A percentile compares a stretch with the other conserved stretches of the same genome.
phyloP scores from a whole-genome alignment of 2,329 filamentous ascomycete genomes.

The Cladorrhinum sp. region DNA sequence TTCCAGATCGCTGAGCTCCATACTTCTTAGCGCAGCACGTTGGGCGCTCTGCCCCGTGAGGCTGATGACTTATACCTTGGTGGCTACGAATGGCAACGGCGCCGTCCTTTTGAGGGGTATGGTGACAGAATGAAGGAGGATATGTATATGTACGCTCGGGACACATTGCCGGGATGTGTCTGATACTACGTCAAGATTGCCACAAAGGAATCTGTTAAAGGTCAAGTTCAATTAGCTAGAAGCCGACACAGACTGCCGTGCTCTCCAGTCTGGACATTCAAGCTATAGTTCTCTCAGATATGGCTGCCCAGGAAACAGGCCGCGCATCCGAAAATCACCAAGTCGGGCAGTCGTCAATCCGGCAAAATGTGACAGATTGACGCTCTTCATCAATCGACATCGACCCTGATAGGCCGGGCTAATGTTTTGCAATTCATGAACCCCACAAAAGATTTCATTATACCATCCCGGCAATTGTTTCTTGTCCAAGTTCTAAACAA shows the following conservation, averaged over 20 bases:
- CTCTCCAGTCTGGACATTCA: not conserved
- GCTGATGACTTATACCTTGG: too few relatives aligned
- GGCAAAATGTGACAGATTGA: slow-evolving; percentile 4
- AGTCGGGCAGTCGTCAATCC: not conserved
- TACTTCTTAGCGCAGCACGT: too few relatives aligned
- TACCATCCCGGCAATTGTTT: slow-evolving; percentile 18
- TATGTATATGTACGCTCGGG: too few relatives aligned
- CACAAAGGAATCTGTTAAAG: not conserved
- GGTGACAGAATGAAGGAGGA: too few relatives aligned
- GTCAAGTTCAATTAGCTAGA: not conserved
- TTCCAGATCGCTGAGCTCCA: too few relatives aligned
- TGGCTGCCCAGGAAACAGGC: not conserved
- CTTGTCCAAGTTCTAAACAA: not conserved
- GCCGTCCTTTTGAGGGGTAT: too few relatives aligned
- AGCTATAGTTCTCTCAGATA: not conserved
- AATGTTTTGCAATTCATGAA: slow-evolving; percentile 13
- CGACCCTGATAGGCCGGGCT: slow-evolving; percentile 18
- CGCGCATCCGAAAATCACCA: not conserved
- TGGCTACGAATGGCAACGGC: too few relatives aligned
- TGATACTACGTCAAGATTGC: too few relatives aligned
- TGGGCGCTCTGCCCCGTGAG: too few relatives aligned
- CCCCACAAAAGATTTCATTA: slow-evolving; percentile 7
- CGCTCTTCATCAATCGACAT: not conserved
- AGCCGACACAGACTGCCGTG: not conserved
- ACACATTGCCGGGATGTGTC: too few relatives aligned